phyloP scores from a whole-genome alignment of 192 early-diverging fungal genomes.

The Diversispora epigaea region DNA sequence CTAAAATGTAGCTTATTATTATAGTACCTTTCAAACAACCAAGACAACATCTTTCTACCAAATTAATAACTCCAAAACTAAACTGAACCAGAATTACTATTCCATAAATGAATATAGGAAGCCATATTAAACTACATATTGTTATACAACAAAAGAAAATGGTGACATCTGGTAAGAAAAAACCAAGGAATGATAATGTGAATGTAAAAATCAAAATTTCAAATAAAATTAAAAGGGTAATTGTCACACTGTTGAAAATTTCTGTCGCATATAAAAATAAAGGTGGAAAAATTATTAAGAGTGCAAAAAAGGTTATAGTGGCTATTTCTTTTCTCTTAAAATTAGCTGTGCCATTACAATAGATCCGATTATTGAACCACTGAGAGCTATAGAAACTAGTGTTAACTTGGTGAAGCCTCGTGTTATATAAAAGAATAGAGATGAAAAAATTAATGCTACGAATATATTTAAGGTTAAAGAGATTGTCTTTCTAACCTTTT shows the following conservation, averaged over 20 bases:
- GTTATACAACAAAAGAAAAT: background rate
- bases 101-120: too few relatives aligned
- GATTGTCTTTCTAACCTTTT: slow-evolving; percentile 1
- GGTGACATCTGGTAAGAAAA: background rate
- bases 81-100: too few relatives aligned
- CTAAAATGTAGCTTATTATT: background rate
- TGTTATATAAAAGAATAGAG: too few relatives aligned
- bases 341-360: too few relatives aligned
- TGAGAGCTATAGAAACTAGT: too few relatives aligned
- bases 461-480: background rate
- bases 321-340: too few relatives aligned
- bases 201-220: background rate
- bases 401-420: too few relatives aligned
- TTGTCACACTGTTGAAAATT: slow-evolving; percentile 5
- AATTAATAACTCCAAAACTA: background rate
- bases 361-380: too few relatives aligned
- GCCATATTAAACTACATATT: too few relatives aligned
- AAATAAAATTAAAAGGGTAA: background rate
- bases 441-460: background rate
- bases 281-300: too few relatives aligned
- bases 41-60: background rate
- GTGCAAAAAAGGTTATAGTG: too few relatives aligned
- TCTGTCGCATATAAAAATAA: slow-evolving; percentile 14
- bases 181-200: background rate
- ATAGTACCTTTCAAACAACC: too few relatives aligned